A percentile compares a stretch with the other conserved stretches of the same genome.
phyloP scores from a whole-genome alignment of 129 eudicot genomes.

The Flaveria trinervia region DNA sequence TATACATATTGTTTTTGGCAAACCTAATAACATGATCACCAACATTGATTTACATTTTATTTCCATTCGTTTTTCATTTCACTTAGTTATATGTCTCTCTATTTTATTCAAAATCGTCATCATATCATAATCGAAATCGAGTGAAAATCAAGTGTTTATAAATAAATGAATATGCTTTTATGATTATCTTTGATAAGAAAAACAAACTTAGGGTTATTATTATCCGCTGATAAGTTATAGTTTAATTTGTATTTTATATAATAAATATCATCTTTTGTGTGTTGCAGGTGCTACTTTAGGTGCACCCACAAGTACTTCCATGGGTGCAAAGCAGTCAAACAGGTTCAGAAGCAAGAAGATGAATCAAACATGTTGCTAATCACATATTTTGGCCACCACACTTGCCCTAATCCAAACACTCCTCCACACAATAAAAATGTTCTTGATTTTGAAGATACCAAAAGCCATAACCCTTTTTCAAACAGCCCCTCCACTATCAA shows the following conservation, averaged over 20 bases:
- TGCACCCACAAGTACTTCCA: conserved; percentile 64
- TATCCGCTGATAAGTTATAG: no score
- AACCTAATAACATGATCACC: no score
- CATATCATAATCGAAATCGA: no score
- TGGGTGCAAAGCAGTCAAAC: conserved; percentile 66
- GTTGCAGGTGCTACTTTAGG: conserved; percentile 63
- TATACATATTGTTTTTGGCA: no score
- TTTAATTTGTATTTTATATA: background rate
- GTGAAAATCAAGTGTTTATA: no score
- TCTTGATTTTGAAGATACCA: conserved; percentile 32
- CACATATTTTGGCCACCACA: conserved; percentile 62
- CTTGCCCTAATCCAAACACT: conserved; percentile 39
- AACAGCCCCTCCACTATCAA: conserved; percentile 36
- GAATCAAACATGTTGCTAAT: conserved; percentile 43
- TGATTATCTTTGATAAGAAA: no score
- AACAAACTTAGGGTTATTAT: no score
- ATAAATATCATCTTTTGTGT: background rate
- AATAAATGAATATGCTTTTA: no score
- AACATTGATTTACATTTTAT: no score
- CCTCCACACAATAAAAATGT: conserved; percentile 19
- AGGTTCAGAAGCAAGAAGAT: conserved; percentile 53
- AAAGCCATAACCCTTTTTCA: conserved; percentile 16
- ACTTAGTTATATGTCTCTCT: no score
- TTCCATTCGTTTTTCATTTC: no score
- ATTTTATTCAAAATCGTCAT: no score